Conservation (phyloP, 768 basidiomycete genomes). For the Lactarius sanguifluus region DNA sequence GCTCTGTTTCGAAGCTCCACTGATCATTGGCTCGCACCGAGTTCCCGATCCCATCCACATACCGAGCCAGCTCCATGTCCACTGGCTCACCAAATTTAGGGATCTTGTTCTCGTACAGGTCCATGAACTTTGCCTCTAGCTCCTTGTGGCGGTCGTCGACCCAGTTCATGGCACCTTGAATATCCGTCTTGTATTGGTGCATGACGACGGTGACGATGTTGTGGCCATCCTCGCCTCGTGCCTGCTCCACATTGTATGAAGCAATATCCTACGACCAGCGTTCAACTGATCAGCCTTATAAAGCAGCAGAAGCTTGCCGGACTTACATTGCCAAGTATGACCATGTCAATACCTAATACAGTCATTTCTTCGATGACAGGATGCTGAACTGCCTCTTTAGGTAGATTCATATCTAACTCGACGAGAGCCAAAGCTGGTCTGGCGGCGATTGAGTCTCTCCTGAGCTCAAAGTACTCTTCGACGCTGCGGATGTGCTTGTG, state of each 20-base stretch:
- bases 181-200: conserved; percentile 37
- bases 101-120: conserved; percentile 32
- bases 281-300: background rate
- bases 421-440: background rate
- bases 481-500: background rate
- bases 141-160: conserved; percentile 33
- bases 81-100: conserved; percentile 39
- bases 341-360: background rate
- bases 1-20: conserved; percentile 42
- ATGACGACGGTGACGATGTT: conserved; percentile 45
- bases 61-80: conserved; percentile 38
- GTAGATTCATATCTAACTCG: conserved; percentile 1
- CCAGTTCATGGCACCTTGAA: conserved; percentile 39
- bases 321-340: conserved; percentile 8
- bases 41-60: conserved; percentile 43
- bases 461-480: conserved; percentile 9
- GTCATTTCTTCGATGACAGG: conserved; percentile 7
- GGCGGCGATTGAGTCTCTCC: background rate
- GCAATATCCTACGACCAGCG: conserved; percentile 30
- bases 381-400: conserved; percentile 6
- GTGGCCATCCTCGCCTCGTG: conserved; percentile 38
- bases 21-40: conserved; percentile 41
- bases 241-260: conserved; percentile 36
- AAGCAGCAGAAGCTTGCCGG: background rate
- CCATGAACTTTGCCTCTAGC: conserved; percentile 35